Conservation (phyloP, 163 green algal genomes). For the Scenedesmus sp. region DNA sequence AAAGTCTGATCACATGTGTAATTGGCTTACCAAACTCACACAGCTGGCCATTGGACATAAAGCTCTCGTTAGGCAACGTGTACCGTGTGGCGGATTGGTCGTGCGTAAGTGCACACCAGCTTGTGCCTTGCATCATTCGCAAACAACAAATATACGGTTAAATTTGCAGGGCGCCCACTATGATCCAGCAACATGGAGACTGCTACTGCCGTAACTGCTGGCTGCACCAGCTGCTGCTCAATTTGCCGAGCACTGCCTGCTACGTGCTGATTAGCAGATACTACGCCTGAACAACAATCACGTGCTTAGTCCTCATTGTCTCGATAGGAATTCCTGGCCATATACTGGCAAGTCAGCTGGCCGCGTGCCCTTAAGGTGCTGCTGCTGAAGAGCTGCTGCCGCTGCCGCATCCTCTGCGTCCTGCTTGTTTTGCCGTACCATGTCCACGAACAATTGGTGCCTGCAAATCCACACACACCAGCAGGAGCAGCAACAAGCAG, state of each 20-base stretch:
- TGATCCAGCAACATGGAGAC: not conserved
- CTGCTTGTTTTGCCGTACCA: slow-evolving; percentile 70
- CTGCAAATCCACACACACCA: slow-evolving; percentile 59
- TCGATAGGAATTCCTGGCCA: slow-evolving; percentile 60
- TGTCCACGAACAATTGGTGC: slow-evolving; percentile 91
- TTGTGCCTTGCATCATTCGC: too few species aligned
- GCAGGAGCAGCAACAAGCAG: not conserved
- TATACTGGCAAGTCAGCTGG: slow-evolving; percentile 72
- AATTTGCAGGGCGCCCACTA: too few species aligned
- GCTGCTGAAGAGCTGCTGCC: slow-evolving; percentile 9
- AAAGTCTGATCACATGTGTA: not conserved
- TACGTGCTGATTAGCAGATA: not conserved
- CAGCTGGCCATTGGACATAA: too few species aligned
- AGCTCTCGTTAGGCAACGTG: not conserved
- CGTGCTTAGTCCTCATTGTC: not conserved
- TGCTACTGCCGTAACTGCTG: not conserved
- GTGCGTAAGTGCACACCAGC: too few species aligned
- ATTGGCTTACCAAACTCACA: not conserved
- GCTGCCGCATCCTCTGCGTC: slow-evolving; percentile 24
- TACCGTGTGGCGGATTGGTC: too few species aligned
- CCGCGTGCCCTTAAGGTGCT: slow-evolving; percentile 55
- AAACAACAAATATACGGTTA: too few species aligned
- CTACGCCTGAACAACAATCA: not conserved
- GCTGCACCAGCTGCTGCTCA: not conserved
- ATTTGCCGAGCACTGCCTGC: not conserved